Conservation (phyloP, 1,139 yeast genomes). For the Yueomyces sp. region DNA sequence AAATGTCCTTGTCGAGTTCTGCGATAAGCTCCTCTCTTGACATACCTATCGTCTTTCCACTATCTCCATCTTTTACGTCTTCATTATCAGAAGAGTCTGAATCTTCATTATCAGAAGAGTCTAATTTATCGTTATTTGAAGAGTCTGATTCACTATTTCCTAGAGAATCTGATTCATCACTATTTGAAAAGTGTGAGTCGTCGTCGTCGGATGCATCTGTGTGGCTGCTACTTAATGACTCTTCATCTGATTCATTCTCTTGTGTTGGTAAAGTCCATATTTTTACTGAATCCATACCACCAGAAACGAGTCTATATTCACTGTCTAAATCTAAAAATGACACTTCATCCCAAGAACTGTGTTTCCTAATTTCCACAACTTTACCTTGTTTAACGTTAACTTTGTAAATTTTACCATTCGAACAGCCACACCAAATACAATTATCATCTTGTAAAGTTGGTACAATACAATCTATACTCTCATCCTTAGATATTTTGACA, state of each 20-base stretch:
- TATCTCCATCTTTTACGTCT: not conserved
- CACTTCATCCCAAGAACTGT: slow-evolving; percentile 52
- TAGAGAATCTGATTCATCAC: not conserved
- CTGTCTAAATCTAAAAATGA: slow-evolving; percentile 63
- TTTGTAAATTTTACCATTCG: slow-evolving; percentile 67
- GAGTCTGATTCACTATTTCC: not conserved
- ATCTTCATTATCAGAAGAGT: not conserved
- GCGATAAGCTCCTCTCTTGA: slow-evolving; percentile 21
- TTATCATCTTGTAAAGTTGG: slow-evolving; percentile 65
- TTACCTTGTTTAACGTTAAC: slow-evolving; percentile 55
- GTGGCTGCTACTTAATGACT: slow-evolving; percentile 10
- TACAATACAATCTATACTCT: slow-evolving; percentile 66
- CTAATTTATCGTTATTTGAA: slow-evolving; percentile 2
- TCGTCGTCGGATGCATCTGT: slow-evolving; percentile 3
- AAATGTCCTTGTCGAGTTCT: slow-evolving; percentile 18
- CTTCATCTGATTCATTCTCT: slow-evolving; percentile 18
- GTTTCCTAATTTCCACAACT: slow-evolving; percentile 54
- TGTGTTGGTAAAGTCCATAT: slow-evolving; percentile 40
- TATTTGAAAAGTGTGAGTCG: slow-evolving; percentile 8
- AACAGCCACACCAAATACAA: slow-evolving; percentile 72
- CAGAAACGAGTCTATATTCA: slow-evolving; percentile 66
- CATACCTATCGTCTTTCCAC: slow-evolving; percentile 8
- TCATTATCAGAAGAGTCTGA: slow-evolving; percentile 2
- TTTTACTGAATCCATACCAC: slow-evolving; percentile 70
- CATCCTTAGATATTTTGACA: slow-evolving; percentile 54